Evolutionary conservation across 1,139 yeast genomes (phyloP).

Genomic region (Pichia sp.): DNA sequence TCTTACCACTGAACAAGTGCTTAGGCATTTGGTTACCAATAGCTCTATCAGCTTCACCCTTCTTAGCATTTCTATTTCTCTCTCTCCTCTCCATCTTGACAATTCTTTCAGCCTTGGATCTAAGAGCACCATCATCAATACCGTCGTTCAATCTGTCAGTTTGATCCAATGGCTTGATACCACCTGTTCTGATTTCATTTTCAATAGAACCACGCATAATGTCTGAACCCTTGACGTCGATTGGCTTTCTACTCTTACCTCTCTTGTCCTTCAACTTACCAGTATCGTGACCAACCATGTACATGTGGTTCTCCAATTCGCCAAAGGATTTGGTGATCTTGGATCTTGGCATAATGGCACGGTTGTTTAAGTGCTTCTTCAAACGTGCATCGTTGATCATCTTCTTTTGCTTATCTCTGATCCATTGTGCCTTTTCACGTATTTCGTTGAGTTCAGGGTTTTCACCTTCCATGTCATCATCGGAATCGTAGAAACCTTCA

Average conservation of each 20-base stretch:
- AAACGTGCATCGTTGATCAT: constrained; percentile 87
- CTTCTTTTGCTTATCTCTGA: constrained; percentile 87
- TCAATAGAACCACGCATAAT: constrained; percentile 39
- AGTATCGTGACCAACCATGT: constrained; percentile 84
- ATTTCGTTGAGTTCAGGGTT: constrained; percentile 58
- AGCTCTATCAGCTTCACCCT: constrained; percentile 96
- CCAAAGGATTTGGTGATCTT: constrained; percentile 67
- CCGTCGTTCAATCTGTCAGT: constrained; percentile 83
- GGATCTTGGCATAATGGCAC: constrained; percentile 91
- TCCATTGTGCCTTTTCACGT: constrained; percentile 87
- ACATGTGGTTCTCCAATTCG: constrained; percentile 85
- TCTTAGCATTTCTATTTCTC: constrained; percentile 86
- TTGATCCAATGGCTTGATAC: constrained; percentile 49
- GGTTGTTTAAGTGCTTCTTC: constrained; percentile 82
- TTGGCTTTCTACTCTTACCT: constrained; percentile 29
- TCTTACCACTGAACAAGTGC: constrained; percentile 93
- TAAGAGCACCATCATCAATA: constrained; percentile 72
- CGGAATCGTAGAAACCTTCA: constrained; percentile 95
- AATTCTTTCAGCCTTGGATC: constrained; percentile 82
- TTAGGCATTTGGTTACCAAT: constrained; percentile 79
- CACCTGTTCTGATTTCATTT: constrained; percentile 20
- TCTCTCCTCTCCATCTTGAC: constrained; percentile 88
- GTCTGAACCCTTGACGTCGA: constrained; percentile 60
- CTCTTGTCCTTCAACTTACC: constrained; percentile 41
- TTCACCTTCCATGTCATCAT: constrained; percentile 62